Base-by-base conservation (phyloP, 1,284 basidiomycete species). In the Rhodotorula sp. region DNA sequence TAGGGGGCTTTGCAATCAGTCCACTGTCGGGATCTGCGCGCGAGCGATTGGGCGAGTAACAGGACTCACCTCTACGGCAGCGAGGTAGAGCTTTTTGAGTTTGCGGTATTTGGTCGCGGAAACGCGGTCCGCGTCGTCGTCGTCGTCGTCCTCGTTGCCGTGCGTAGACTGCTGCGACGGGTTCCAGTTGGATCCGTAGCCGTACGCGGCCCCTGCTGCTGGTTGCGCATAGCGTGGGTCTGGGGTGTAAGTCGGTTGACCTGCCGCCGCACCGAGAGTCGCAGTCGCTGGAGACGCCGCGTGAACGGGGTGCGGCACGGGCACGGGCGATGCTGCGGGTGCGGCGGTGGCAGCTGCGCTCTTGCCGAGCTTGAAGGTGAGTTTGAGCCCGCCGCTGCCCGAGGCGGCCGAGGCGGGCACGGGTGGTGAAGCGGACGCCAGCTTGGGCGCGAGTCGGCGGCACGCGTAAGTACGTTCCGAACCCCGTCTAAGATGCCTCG, bases 71-170 rank as follows among this genome's bases (percentile, higher is more conserved):
- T 72, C 61, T 54, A 70, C 56, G 1, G 65, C 68, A 1, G 48
- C 64, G 52, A 64, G 49, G 57, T 70, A 68, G 29, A 70, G 68
- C 23, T 66, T 62, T 62, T 76, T 76, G 29, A 76, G 64, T 54
- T 58, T 62, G 26, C 67, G 51, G 60, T 74, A 76, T 64, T 76
- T 76, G 31, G 23, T 29, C 23, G 65, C 59, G 26, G 69, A 60
- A 16, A 74, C 75, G 21, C 65, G 54, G 16, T 68, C 56, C 46
- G 47, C 64, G 10, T 62, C 68, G 43, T 66, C 61, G 8, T 65
- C 69, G 31, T 67, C 66, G 3, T 47, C 59, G 3, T 21, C 62
- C 8, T 62, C 23, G 43, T 46, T 23, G 15, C 47, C 26, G 39
- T 47, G 23, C 20, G 4, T 23, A 20, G 26, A 15, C 26, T 29